Percentiles rank a stretch among this genome's conserved stretches.
phyloP scores from a whole-genome alignment of 2,329 filamentous ascomycete species.

The Aspergillus oerlinghausenensis region DNA sequence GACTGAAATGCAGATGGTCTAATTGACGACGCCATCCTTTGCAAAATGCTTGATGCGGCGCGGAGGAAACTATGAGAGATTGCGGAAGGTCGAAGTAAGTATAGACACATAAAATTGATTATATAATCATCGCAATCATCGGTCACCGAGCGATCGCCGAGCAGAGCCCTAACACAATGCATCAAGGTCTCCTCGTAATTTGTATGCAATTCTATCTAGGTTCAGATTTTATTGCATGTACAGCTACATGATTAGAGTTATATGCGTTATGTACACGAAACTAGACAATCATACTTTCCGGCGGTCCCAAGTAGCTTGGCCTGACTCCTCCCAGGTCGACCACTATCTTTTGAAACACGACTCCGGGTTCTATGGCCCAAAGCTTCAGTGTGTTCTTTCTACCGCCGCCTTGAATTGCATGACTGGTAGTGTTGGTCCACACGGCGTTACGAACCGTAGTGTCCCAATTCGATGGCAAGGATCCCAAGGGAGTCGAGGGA shows the following conservation, averaged over 20 bases:
- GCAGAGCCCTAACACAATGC: too few relatives aligned
- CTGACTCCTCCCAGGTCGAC: conserved; percentile 53
- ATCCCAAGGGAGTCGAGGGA: conserved; percentile 17
- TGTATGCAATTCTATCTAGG: too few relatives aligned
- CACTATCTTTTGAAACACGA: conserved; percentile 55
- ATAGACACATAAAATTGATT: background rate
- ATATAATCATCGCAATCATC: too few relatives aligned
- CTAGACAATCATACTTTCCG: conserved; percentile 42
- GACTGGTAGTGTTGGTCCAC: conserved; percentile 31
- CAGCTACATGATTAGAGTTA: background rate
- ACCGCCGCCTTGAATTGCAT: conserved; percentile 38
- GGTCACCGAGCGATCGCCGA: too few relatives aligned
- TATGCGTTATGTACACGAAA: background rate
- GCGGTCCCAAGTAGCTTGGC: conserved; percentile 53
- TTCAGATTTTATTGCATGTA: background rate
- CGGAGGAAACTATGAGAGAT: background rate
- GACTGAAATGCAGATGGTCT: conserved; percentile 49
- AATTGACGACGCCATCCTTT: conserved; percentile 45
- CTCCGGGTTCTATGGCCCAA: conserved; percentile 50
- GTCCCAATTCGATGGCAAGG: conserved; percentile 6
- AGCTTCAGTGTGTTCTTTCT: conserved; percentile 47
- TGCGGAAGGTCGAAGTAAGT: background rate
- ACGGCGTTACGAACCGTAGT: conserved; percentile 8
- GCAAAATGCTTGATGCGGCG: background rate
- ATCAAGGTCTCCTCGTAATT: too few relatives aligned